Conservation (phyloP, 345 rosid genomes). For the Rhodomyrtus tomentosa region DNA sequence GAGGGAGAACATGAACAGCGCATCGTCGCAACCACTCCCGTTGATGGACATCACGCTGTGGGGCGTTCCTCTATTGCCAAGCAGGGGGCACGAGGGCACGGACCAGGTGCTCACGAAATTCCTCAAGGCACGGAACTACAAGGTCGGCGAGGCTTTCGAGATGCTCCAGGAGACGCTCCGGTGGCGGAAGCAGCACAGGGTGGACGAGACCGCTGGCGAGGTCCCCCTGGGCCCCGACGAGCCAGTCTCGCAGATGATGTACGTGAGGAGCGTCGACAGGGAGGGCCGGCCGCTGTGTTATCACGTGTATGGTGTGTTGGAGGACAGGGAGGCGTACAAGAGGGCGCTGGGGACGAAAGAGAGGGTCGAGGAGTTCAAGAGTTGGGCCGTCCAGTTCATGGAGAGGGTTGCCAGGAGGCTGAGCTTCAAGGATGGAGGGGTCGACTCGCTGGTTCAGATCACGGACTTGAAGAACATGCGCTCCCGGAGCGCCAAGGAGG, state of each 20-base stretch:
- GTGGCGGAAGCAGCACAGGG: slow-evolving; percentile 30
- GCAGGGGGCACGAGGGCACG: slow-evolving; percentile 35
- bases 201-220: slow-evolving; percentile 20
- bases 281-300: slow-evolving; percentile 41
- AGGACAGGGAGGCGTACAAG: slow-evolving; percentile 10
- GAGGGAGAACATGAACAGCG: background rate
- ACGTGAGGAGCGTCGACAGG: slow-evolving; percentile 18
- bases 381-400: slow-evolving; percentile 25
- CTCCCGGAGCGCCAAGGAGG: slow-evolving; percentile 19
- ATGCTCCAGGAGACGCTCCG: slow-evolving; percentile 36
- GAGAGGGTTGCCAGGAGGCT: slow-evolving; percentile 29
- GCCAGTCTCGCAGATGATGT: background rate
- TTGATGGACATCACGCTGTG: slow-evolving; percentile 24
- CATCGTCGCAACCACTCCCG: background rate
- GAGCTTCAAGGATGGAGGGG: slow-evolving; percentile 32
- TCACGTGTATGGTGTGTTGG: slow-evolving; percentile 18
- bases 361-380: slow-evolving; percentile 14
- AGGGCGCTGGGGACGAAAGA: slow-evolving; percentile 16
- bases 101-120: slow-evolving; percentile 35
- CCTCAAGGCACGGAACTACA: slow-evolving; percentile 29
- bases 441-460: slow-evolving; percentile 33
- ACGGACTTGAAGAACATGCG: slow-evolving; percentile 39
- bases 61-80: slow-evolving; percentile 57
- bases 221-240: slow-evolving; percentile 9
- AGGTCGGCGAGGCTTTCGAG: slow-evolving; percentile 33